A percentile compares a stretch with the other conserved stretches of the same genome.
Evolutionary conservation across 805 yeast species (phyloP).

Genomic region (Candida broadrunensis): DNA sequence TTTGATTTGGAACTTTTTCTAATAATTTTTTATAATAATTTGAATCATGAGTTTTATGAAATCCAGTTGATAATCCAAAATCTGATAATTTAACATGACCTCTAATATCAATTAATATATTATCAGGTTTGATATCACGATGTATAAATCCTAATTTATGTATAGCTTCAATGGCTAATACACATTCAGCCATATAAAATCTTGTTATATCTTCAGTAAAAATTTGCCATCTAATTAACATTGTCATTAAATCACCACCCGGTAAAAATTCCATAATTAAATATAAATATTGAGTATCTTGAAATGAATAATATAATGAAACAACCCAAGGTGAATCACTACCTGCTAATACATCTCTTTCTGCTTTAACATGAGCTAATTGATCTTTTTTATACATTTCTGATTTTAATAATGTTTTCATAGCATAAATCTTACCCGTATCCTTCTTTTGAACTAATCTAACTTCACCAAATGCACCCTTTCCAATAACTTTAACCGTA

Average conservation of each 20-base stretch:
- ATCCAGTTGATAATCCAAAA: constrained; percentile 84
- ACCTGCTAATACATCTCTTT: constrained; percentile 91
- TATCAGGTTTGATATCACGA: constrained; percentile 97
- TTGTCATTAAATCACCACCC: constrained; percentile 89
- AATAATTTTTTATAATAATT: constrained; percentile 79
- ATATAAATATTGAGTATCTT: constrained; percentile 70
- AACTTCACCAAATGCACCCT: constrained; percentile 98
- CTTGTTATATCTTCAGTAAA: constrained; percentile 91
- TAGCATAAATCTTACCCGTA: constrained; percentile 88
- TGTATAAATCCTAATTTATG: constrained; percentile 93
- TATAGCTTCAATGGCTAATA: constrained; percentile 89
- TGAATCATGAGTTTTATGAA: constrained; percentile 89
- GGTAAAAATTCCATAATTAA: constrained; percentile 79
- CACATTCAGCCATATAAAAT: constrained; percentile 95
- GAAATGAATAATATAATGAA: constrained; percentile 76
- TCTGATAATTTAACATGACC: constrained; percentile 71
- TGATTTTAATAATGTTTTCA: constrained; percentile 85
- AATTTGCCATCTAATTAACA: constrained; percentile 92
- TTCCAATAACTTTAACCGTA: constrained; percentile 90
- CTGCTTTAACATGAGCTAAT: constrained; percentile 92
- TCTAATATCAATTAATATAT: constrained; percentile 77
- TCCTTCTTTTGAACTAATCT: constrained; percentile 90
- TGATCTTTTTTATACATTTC: constrained; percentile 96
- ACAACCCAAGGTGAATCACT: constrained; percentile 89
- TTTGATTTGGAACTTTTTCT: constrained; percentile 52